A percentile compares a stretch with the other conserved stretches of the same genome.
Evolutionary conservation across 176 grass and related monocot genomes (phyloP).

Genomic region (Musa troglodytarum): DNA sequence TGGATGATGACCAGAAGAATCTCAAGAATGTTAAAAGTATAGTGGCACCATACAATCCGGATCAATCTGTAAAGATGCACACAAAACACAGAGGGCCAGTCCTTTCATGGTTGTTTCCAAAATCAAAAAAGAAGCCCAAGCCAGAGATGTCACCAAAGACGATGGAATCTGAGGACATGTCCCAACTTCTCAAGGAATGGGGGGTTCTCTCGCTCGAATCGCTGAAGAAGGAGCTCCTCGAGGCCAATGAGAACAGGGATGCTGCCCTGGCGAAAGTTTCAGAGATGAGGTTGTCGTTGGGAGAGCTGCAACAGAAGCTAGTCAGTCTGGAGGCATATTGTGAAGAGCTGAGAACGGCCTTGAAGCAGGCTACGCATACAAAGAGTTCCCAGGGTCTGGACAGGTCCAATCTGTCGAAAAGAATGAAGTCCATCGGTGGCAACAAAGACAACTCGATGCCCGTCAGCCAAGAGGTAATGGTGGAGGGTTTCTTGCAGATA

Average conservation of each 20-base stretch:
- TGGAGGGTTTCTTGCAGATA: slow-evolving; percentile 94
- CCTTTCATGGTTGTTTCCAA: slow-evolving; percentile 86
- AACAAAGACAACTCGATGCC: slow-evolving; percentile 62
- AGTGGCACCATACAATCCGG: slow-evolving; percentile 26
- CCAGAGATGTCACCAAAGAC: slow-evolving; percentile 57
- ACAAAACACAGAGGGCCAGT: slow-evolving; percentile 51
- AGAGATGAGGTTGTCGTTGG: slow-evolving; percentile 73
- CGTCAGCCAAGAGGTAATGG: slow-evolving; percentile 91
- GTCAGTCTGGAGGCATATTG: slow-evolving; percentile 66
- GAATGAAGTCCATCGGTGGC: slow-evolving; percentile 40
- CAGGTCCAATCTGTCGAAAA: slow-evolving; percentile 43
- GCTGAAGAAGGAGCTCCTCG: slow-evolving; percentile 73
- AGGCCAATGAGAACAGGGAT: slow-evolving; percentile 82
- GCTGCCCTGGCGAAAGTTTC: slow-evolving; percentile 64
- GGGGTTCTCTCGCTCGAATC: slow-evolving; percentile 84
- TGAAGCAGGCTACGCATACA: slow-evolving; percentile 50
- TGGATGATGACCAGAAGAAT: slow-evolving; percentile 38
- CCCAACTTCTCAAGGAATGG: slow-evolving; percentile 82
- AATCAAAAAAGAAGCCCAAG: slow-evolving; percentile 68
- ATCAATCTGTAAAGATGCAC: slow-evolving; percentile 26
- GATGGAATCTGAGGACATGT: slow-evolving; percentile 69
- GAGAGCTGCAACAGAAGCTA: slow-evolving; percentile 65
- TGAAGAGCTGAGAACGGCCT: slow-evolving; percentile 72
- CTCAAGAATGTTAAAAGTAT: slow-evolving; percentile 30
- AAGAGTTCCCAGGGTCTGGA: slow-evolving; percentile 44